Base-by-base conservation (phyloP, 371 early-diverging fungal genomes). In the Actinomucor elegans region DNA sequence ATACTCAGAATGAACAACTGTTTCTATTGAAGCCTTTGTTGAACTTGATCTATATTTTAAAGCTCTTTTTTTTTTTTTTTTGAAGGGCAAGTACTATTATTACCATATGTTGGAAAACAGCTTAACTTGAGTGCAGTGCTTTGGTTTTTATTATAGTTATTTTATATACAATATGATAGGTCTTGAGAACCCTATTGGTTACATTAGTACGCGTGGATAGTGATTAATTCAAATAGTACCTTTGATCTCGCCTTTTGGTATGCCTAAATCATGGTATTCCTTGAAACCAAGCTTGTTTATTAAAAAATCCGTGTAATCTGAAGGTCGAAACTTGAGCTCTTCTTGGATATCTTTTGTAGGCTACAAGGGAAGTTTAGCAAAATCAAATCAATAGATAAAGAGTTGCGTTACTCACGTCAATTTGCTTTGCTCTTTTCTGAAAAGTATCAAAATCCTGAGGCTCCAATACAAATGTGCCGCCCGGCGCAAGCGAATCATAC, bases 391-490 rank as follows among this genome's bases (percentile, higher is more conserved):
- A 36, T 1, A 26, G 18, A 21, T 6, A 12, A 3, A 20, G 8
- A 4, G 26, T 12, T n/a, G n/a, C n/a, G n/a, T n/a, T n/a, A 12
- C n/a, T 43, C 52, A 67, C 71, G 47, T 71, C 65, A 26, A 48
- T 40, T 3, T 45, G 15, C 32, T 77, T 75, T 21, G 77, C 69
- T 23, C 84, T 64, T 56, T 73, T 78, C n/a, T 54, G 55, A 49
- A 85, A 90, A 0, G 77, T 73, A 2, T 64, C 60, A 45, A 59
- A 87, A 0, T 66, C 71, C 52, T 92, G 93, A 10, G 89, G 85
- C 59, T 94, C 94, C 11, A 94, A 52, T 10, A 93, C 61, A 28
- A 93, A 77, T 15, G 62, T 48, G 0, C 94, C 94, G 5, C 85
- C 87, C 0, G 71, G 66, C 0, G 57, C 54, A 2, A 94, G 60